Evolutionary conservation across 2,329 filamentous ascomycete species (phyloP), one percentile per base, ranked within the genome.

Genomic region (Diplodia intermedia): DNA sequence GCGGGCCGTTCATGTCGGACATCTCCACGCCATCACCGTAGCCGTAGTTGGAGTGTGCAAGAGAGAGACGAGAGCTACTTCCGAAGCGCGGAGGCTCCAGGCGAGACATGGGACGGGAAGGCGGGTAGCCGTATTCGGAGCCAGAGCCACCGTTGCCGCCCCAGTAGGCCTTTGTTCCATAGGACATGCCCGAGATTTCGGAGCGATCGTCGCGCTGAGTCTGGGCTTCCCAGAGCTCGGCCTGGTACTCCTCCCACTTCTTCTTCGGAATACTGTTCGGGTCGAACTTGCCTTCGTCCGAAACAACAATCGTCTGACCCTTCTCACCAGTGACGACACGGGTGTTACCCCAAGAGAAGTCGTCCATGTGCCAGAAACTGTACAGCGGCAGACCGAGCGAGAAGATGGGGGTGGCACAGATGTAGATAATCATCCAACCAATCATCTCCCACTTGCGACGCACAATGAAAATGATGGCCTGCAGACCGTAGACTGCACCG

Each of bases 381-480:
- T 98, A 98, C 33, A 99, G 83, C 0, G 95, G 95, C 54, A 99
- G 86, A 69, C 87, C 93, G 71, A 97, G 93, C 53, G 92, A 90
- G 85, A 97, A 99, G 71, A 99, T 88, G 0, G 94, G 94, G 70
- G 97, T 91, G 66, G 95, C 94, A 36, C 95, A 71, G 69, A 99
- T 87, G 80, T 99, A 99, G 71, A 99, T 89, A 73, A 99, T 85
- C 93, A 99, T 97, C 95, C 95, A 99, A 43, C 94, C 95, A 73
- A 99, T 91, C 94, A 98, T 98, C 79, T 99, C 94, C 95, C 95
- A 99, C 83, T 97, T 97, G 75, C 94, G 91, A 69, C 93, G 91
- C 68, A 97, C 77, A 75, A 98, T 97, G 84, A 99, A 99, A 79
- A 99, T 97, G 76, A 98, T 90, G 53, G 92, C 94, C 76, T 99